Base-by-base conservation (phyloP, 2,329 filamentous ascomycete species). In the Beauveria scarabaeidicola region DNA sequence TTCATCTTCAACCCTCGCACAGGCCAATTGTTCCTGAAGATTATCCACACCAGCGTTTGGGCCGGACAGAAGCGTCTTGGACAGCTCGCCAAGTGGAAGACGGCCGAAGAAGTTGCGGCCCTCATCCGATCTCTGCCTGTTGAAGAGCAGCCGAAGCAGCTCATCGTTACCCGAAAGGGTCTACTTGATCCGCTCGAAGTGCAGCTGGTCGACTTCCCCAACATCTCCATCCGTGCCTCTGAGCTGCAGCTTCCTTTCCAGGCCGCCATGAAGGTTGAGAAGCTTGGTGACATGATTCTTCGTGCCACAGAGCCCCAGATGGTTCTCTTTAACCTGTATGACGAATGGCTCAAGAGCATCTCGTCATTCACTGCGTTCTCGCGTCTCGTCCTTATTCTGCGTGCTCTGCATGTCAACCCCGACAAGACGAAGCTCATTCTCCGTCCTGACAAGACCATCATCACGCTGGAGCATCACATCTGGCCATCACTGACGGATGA, bases 1-100 rank as follows among this genome's bases (percentile, higher is more conserved):
- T 99, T 99, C 80, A 99, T 99, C 71, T 97, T 99, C 84, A 99
- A 99, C 72, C 94, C 95, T n/a, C 86, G 93, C 61, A 99, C 94
- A 56, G 94, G 94, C 54, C 94, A 99, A 70, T 77, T 99, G 43
- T 99, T 99, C 85, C 76, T 99, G 70, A 99, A 99, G 82, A 97
- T 99, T 67, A 99, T 99, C 66, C 95, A 99, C 75, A 99, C 94
- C 1, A 97, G 92, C 70, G 95, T 99, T 29, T 99, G 94, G 94
- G 94, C 94, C 55, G 94, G 94, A 58, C 94, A 99, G 76, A 99
- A 99, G 75, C 95, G 94, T 89, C 85, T 99, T 36, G 95, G 95
- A 65, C 94, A 99, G 74, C 78, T 99, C 65, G 94, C 94, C 51
- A 99, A 99, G 73, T 99, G 94, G 94, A 99, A 99, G 82, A 99